Evolutionary conservation across 225 moss, liverwort and hornwort species (phyloP).

Genomic region (Physcomitrellopsis africana): DNA sequence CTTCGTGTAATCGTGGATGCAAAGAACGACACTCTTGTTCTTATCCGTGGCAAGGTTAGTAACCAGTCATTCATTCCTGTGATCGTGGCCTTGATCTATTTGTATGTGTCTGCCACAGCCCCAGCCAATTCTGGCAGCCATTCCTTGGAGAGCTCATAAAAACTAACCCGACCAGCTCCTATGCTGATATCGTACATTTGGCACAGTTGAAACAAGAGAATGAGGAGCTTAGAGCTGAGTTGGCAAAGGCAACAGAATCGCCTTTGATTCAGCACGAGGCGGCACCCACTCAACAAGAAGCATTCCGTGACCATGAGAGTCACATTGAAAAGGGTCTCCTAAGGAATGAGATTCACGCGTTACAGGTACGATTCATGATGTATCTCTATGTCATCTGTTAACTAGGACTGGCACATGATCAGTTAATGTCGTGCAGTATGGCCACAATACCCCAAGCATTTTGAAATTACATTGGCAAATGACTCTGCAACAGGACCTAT

Average conservation of each 20-base stretch:
- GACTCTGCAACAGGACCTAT: slow-evolving; percentile 63
- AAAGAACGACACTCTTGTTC: slow-evolving; percentile 92
- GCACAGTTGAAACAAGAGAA: slow-evolving; percentile 96
- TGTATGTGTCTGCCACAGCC: neutral
- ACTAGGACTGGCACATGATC: neutral
- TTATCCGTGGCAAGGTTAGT: slow-evolving; percentile 92
- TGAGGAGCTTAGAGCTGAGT: slow-evolving; percentile 75
- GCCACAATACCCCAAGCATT: neutral
- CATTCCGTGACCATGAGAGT: slow-evolving; percentile 39
- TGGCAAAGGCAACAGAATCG: slow-evolving; percentile 53
- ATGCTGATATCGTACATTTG: slow-evolving; percentile 7
- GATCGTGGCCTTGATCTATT: neutral
- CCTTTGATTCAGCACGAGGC: slow-evolving; percentile 25
- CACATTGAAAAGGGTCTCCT: slow-evolving; percentile 79
- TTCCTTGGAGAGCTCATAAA: neutral
- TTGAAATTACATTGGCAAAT: neutral
- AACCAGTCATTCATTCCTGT: neutral
- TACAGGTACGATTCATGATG: slow-evolving; percentile 62
- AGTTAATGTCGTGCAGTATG: slow-evolving; percentile 15
- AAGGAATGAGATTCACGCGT: slow-evolving; percentile 77
- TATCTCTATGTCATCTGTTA: neutral
- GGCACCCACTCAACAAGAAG: slow-evolving; percentile 25
- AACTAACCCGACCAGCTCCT: slow-evolving; percentile 5
- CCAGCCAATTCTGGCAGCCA: neutral
- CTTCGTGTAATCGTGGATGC: slow-evolving; percentile 93